Conservation (phyloP, 1,284 basidiomycete species). For the Malassezia furfur region DNA sequence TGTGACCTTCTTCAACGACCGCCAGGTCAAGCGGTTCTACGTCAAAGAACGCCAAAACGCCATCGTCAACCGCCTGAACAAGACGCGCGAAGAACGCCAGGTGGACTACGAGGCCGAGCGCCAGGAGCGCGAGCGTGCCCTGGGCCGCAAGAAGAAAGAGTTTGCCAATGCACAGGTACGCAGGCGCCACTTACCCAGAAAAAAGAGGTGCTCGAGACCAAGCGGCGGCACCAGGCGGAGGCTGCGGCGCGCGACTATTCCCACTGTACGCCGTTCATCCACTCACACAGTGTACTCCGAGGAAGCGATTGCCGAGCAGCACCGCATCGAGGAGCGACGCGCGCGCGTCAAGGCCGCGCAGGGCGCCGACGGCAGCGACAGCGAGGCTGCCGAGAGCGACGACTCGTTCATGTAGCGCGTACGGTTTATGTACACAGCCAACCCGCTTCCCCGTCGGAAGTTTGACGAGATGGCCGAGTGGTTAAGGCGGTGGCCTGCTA, state of each 20-base stretch:
- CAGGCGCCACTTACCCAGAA: background rate
- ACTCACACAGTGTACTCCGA: slow-evolving; percentile 28
- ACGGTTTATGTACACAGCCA: background rate
- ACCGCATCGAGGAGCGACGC: slow-evolving; percentile 24
- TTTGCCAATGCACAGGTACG: slow-evolving; percentile 29
- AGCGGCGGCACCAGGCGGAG: slow-evolving; percentile 53
- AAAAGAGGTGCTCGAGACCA: slow-evolving; percentile 28
- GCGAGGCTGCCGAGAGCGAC: slow-evolving; percentile 28
- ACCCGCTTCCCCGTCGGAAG: too few relatives aligned
- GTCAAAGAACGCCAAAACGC: slow-evolving; percentile 71
- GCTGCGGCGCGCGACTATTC: slow-evolving; percentile 43
- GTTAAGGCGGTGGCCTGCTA: slow-evolving; percentile 42
- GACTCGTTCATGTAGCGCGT: slow-evolving; percentile 36
- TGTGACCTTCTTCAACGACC: slow-evolving; percentile 85
- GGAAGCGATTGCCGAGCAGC: slow-evolving; percentile 37
- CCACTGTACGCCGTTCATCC: slow-evolving; percentile 45
- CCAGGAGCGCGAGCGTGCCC: slow-evolving; percentile 53
- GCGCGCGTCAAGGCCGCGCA: slow-evolving; percentile 7
- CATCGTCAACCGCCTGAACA: slow-evolving; percentile 87
- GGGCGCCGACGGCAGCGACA: slow-evolving; percentile 7
- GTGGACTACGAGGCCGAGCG: slow-evolving; percentile 86
- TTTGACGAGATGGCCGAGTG: slow-evolving; percentile 48
- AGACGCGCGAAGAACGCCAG: slow-evolving; percentile 62
- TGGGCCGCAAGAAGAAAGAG: slow-evolving; percentile 32
- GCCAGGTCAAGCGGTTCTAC: slow-evolving; percentile 59